A percentile compares a stretch with the other conserved stretches of the same genome.
phyloP scores from a whole-genome alignment of 148 eudicot species.

The Diospyros kaki region DNA sequence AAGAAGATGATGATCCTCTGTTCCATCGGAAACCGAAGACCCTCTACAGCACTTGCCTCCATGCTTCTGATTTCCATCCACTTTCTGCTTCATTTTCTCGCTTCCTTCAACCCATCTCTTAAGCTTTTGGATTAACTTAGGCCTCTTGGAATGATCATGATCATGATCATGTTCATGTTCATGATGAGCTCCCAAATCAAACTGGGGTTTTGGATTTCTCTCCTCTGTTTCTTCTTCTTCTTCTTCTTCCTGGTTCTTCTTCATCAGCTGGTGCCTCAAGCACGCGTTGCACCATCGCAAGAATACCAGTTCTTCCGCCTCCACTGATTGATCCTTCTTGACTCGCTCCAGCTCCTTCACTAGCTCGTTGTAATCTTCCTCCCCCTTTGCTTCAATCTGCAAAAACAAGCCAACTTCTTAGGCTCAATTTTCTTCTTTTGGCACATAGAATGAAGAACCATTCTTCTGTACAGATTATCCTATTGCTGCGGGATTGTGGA shows the following conservation, averaged over 20 bases:
- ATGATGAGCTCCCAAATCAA: constrained; percentile 4
- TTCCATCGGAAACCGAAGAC: constrained; percentile 22
- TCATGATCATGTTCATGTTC: not conserved
- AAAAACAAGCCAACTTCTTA: not conserved
- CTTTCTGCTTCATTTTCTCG: constrained; percentile 20
- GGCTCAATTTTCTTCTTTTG: no score
- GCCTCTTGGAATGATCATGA: constrained; percentile 30
- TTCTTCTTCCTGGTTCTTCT: constrained; percentile 30
- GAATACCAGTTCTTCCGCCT: constrained; percentile 38
- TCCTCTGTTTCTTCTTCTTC: constrained; percentile 9
- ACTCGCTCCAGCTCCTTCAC: constrained; percentile 37
- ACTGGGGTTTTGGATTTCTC: constrained; percentile 5
- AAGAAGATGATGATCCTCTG: constrained; percentile 18
- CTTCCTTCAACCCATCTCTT: constrained; percentile 63
- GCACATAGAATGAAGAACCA: no score
- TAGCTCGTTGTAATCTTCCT: constrained; percentile 31
- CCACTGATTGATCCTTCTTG: constrained; percentile 27
- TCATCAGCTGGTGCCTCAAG: constrained; percentile 42
- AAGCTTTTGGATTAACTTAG: constrained; percentile 39
- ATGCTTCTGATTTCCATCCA: constrained; percentile 26
- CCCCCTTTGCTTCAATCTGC: constrained; percentile 30
- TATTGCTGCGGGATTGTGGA: no score
- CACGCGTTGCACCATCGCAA: constrained; percentile 57
- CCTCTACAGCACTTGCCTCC: constrained; percentile 29
- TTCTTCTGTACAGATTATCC: no score